Conservation (phyloP, 148 eudicot genomes). For the Vaccinium macrocarpon region DNA sequence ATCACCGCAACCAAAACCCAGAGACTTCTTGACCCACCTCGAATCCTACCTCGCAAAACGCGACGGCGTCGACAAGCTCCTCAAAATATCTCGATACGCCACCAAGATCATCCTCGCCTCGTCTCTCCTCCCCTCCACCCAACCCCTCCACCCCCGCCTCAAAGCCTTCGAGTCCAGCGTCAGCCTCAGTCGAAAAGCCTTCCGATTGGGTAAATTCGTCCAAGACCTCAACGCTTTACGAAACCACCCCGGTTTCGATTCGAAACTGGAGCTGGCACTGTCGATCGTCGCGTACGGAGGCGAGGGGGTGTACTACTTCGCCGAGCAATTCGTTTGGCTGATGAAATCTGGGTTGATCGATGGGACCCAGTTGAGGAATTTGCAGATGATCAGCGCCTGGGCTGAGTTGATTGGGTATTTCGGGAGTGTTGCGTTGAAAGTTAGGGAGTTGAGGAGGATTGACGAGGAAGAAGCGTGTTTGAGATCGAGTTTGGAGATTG, state of each 20-base stretch:
- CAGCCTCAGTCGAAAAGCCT: slow-evolving; percentile 88
- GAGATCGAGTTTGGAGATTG: slow-evolving; percentile 41
- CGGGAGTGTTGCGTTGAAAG: slow-evolving; percentile 71
- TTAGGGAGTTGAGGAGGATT: slow-evolving; percentile 56
- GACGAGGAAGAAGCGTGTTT: slow-evolving; percentile 45
- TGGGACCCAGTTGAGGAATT: slow-evolving; percentile 19
- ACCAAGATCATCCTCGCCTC: slow-evolving; percentile 70
- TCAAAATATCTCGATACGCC: slow-evolving; percentile 89
- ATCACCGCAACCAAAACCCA: slow-evolving; percentile 9
- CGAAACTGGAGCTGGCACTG: slow-evolving; percentile 24
- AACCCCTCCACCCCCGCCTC: slow-evolving; percentile 40
- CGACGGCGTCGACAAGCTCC: slow-evolving; percentile 90
- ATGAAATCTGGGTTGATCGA: slow-evolving; percentile 74
- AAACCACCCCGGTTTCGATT: neutral
- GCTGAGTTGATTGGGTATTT: slow-evolving; percentile 75
- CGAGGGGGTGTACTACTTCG: slow-evolving; percentile 80
- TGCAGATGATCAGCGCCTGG: slow-evolving; percentile 76
- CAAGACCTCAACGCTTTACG: slow-evolving; percentile 80
- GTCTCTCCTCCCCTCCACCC: slow-evolving; percentile 41
- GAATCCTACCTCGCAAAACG: slow-evolving; percentile 93
- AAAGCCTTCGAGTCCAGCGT: slow-evolving; percentile 74
- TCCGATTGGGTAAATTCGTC: slow-evolving; percentile 85
- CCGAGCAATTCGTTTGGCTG: slow-evolving; percentile 85
- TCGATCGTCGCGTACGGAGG: slow-evolving; percentile 70
- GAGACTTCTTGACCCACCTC: slow-evolving; percentile 67